Evolutionary conservation across 768 basidiomycete species (phyloP).

Genomic region (Suillus lakei): DNA sequence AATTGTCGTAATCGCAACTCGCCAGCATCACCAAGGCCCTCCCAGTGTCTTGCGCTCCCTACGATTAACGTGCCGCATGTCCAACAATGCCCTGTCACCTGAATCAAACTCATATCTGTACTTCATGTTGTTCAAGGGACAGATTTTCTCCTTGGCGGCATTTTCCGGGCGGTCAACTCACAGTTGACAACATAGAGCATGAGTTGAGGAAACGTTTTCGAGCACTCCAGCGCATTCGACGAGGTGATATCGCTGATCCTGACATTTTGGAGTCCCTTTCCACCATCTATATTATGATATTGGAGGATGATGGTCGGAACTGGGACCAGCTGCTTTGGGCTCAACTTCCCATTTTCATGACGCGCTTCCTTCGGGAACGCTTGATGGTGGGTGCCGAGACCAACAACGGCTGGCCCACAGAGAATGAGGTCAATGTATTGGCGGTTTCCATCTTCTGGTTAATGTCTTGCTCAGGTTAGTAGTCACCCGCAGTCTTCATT

Average conservation of each 20-base stretch:
- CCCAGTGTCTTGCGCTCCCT: constrained; percentile 38
- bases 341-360: constrained; percentile 45
- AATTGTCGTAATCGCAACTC: constrained; percentile 37
- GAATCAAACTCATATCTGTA: constrained; percentile 37
- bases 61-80: constrained; percentile 38
- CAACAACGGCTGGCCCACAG: constrained; percentile 54
- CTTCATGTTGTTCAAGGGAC: constrained; percentile 44
- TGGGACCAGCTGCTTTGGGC: constrained; percentile 50
- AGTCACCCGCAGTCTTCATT: background rate
- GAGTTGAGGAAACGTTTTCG: constrained; percentile 52
- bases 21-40: constrained; percentile 35
- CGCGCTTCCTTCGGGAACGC: constrained; percentile 42
- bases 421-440: constrained; percentile 49
- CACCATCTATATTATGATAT: constrained; percentile 60
- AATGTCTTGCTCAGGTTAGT: constrained; percentile 41
- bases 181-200: constrained; percentile 38
- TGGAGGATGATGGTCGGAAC: constrained; percentile 59
- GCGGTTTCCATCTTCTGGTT: constrained; percentile 56
- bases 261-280: constrained; percentile 50
- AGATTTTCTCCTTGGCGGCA: constrained; percentile 52
- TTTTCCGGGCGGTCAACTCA: constrained; percentile 30
- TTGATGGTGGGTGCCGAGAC: constrained; percentile 42
- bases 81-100: constrained; percentile 30
- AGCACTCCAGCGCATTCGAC: constrained; percentile 50
- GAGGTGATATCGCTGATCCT: constrained; percentile 39